Percentiles rank a stretch among this genome's conserved stretches.
Evolutionary conservation across 2,329 filamentous ascomycete species (phyloP).

Genomic region (Talaromyces sp.): DNA sequence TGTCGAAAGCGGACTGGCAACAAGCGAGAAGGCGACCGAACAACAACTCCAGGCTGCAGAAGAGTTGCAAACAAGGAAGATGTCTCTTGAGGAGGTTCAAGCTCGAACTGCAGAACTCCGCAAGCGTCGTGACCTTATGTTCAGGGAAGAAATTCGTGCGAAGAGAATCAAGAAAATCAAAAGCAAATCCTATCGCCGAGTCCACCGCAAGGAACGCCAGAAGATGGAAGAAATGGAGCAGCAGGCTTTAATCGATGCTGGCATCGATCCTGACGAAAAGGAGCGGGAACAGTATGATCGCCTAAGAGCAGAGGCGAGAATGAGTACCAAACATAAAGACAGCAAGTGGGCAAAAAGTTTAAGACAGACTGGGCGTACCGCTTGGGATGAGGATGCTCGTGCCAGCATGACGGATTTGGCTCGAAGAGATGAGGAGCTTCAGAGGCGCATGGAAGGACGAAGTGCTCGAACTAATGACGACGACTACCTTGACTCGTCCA

Average conservation of each 20-base stretch:
- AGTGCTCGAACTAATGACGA: slow-evolving; percentile 57
- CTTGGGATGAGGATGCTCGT: slow-evolving; percentile 85
- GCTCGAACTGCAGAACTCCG: slow-evolving; percentile 70
- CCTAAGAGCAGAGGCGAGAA: slow-evolving; percentile 73
- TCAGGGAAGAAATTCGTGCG: slow-evolving; percentile 79
- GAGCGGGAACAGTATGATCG: slow-evolving; percentile 65
- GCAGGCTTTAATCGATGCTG: slow-evolving; percentile 54
- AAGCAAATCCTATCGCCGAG: slow-evolving; percentile 86
- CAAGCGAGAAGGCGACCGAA: slow-evolving; percentile 56
- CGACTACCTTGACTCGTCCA: slow-evolving; percentile 44
- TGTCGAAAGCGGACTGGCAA: slow-evolving; percentile 73
- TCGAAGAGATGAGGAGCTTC: slow-evolving; percentile 73
- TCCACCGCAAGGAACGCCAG: slow-evolving; percentile 76
- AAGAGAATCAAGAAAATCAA: slow-evolving; percentile 99
- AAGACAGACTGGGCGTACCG: slow-evolving; percentile 70
- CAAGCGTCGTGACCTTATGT: slow-evolving; percentile 75
- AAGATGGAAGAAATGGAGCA: slow-evolving; percentile 53
- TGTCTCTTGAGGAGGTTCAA: slow-evolving; percentile 67
- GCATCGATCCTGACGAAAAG: slow-evolving; percentile 57
- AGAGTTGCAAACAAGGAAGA: slow-evolving; percentile 63
- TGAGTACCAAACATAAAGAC: slow-evolving; percentile 77
- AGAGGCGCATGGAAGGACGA: slow-evolving; percentile 71
- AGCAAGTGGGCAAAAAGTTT: slow-evolving; percentile 89
- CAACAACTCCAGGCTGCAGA: slow-evolving; percentile 64
- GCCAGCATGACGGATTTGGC: slow-evolving; percentile 75